These are phyloP conservation scores for Termitomyces sp. DNA, from an alignment of 768 basidiomycete genomes.

Conservation along the genomic window DNA sequence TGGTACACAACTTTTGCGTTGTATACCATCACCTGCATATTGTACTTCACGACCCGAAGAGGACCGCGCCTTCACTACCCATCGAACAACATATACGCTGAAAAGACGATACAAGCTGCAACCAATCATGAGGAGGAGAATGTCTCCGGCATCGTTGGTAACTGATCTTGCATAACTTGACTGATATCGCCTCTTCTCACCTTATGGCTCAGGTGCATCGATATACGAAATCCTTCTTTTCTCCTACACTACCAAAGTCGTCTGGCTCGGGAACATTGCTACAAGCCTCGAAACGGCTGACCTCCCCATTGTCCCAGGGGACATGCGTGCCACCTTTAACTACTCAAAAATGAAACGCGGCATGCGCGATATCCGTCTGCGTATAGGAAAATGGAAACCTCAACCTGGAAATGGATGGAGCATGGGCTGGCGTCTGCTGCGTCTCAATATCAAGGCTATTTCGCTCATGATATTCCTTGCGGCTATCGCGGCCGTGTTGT, in stretches of 20 bases:
- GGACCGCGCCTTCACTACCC: constrained; percentile 80
- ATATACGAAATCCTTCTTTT: constrained; percentile 71
- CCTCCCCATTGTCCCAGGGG: constrained; percentile 74
- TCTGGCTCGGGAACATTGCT: constrained; percentile 76
- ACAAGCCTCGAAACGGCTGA: constrained; percentile 84
- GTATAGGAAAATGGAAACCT: constrained; percentile 58
- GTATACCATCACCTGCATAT: constrained; percentile 42
- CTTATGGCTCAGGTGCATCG: constrained; percentile 44
- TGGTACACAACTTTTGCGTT: constrained; percentile 56
- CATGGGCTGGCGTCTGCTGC: constrained; percentile 59
- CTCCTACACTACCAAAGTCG: constrained; percentile 83
- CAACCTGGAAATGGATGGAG: constrained; percentile 62
- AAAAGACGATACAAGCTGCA: constrained; percentile 58
- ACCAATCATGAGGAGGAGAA: constrained; percentile 72
- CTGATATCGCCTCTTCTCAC: not conserved
- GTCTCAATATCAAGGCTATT: constrained; percentile 50
- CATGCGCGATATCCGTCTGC: constrained; percentile 48
- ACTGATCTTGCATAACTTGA: constrained; percentile 9
- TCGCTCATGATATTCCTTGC: constrained; percentile 48
- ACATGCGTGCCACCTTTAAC: constrained; percentile 67
- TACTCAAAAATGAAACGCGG: constrained; percentile 65
- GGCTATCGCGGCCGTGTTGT: constrained; percentile 55
- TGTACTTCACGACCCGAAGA: constrained; percentile 55
- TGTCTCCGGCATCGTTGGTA: constrained; percentile 64
- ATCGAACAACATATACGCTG: constrained; percentile 69